Base-by-base conservation (phyloP, 75 land plant species). In the Pseudotsuga menziesii region DNA sequence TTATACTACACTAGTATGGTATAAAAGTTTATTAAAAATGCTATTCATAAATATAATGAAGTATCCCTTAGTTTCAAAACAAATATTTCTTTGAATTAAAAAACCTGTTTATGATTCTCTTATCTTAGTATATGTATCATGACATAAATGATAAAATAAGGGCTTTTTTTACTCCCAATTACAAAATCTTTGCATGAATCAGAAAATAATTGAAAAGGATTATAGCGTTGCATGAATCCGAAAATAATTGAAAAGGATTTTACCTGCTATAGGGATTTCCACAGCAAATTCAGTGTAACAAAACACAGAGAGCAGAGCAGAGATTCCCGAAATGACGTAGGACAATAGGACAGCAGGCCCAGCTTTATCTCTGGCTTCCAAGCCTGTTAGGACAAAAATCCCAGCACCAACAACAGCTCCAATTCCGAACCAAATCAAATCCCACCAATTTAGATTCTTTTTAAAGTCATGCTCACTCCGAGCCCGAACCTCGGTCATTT, bases 201-300 rank as follows among this genome's bases (percentile, higher is more conserved):
- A n/a, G n/a, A n/a, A n/a, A n/a, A n/a, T n/a, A n/a, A n/a, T n/a
- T n/a, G n/a, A n/a, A n/a, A n/a, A n/a, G n/a, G n/a, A n/a, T n/a
- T n/a, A n/a, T n/a, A n/a, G n/a, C n/a, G n/a, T n/a, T 48, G 54
- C 54, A 48, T 9, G 12, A 48, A 9, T 48, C 54, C 26, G 0
- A 23, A 64, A 64, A 14, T 36, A 66, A 66, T 66, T 36, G 17
- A 66, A 19, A 16, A 66, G 19, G 0, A 9, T 48, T 12, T 58
- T 78, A 83, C 97, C 97, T 32, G 98, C 98, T 0, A 86, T 90
- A 0, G 98, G 98, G 59, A 95, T 83, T 73, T 95, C 98, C 52
- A 95, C 89, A 5, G 92, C 90, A 62, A 95, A 92, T 61, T 95
- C 98, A 5, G 98, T 91, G 88, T 95, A 95, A 82, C 98, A 95